A percentile compares a stretch with the other conserved stretches of the same genome.
Evolutionary conservation across 306 rosid genomes (phyloP).

Genomic region (Argentina anserina): DNA sequence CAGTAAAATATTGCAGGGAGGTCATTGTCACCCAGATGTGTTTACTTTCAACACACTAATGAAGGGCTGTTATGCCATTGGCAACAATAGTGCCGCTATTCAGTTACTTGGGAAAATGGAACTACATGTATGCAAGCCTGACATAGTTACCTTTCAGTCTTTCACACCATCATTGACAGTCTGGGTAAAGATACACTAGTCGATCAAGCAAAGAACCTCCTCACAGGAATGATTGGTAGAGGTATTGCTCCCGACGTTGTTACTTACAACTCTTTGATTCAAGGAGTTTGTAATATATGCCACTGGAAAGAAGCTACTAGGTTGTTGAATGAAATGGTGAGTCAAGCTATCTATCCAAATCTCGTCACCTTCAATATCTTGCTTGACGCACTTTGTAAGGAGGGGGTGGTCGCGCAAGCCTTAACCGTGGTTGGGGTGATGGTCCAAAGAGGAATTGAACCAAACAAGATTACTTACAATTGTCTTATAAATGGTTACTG

Average conservation of each 20-base stretch:
- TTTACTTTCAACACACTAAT: constrained; percentile 26
- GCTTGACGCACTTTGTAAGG: background rate
- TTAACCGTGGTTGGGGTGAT: no score
- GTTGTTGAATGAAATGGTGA: background rate
- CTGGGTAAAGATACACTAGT: background rate
- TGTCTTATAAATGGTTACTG: background rate
- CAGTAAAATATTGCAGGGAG: background rate
- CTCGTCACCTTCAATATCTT: background rate
- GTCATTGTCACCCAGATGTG: background rate
- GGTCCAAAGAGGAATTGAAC: background rate
- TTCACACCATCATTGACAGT: background rate
- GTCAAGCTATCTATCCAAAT: background rate
- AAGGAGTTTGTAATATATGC: background rate
- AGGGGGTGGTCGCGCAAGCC: background rate
- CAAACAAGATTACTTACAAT: background rate
- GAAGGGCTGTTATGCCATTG: background rate
- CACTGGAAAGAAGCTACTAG: background rate
- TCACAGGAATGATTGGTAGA: background rate
- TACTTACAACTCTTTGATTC: background rate
- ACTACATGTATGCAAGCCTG: background rate
- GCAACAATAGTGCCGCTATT: background rate
- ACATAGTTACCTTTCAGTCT: background rate
- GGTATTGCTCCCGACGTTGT: background rate
- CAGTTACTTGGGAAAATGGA: background rate
- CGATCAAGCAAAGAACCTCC: background rate